These are phyloP conservation scores for Xylariaceae sp. DNA, from an alignment of 2,329 filamentous ascomycete species.

Conservation along the genomic window DNA sequence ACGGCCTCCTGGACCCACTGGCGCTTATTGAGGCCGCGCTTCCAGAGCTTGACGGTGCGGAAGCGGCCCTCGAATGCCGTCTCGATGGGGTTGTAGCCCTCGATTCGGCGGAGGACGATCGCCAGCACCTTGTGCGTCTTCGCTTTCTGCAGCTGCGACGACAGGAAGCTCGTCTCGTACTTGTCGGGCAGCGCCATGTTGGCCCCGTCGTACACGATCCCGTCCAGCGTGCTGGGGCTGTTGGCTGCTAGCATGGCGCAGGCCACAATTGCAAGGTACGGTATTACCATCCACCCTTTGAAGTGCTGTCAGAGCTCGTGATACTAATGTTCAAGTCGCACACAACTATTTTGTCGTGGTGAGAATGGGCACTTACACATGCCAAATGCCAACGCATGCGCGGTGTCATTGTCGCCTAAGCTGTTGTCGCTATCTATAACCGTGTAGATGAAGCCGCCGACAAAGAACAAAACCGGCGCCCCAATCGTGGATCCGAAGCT, in stretches of 20 bases:
- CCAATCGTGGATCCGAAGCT: constrained; percentile 42
- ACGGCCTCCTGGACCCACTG: constrained; percentile 41
- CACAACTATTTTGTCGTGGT: neutral
- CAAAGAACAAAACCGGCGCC: constrained; percentile 40
- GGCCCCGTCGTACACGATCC: constrained; percentile 41
- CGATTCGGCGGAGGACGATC: constrained; percentile 22
- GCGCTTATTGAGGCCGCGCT: constrained; percentile 41
- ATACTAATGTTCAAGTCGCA: neutral
- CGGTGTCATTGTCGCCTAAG: constrained; percentile 40
- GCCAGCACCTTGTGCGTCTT: constrained; percentile 21
- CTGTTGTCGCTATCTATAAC: constrained; percentile 37
- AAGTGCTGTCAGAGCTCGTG: neutral
- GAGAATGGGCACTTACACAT: constrained; percentile 36
- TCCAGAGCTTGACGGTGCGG: constrained; percentile 42
- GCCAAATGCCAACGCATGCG: constrained; percentile 42
- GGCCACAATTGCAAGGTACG: constrained; percentile 41
- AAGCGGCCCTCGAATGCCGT: constrained; percentile 39
- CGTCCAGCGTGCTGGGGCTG: constrained; percentile 39
- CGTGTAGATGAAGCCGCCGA: constrained; percentile 40
- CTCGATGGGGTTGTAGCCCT: constrained; percentile 37
- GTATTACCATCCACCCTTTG: constrained; percentile 45
- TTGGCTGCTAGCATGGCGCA: constrained; percentile 43
- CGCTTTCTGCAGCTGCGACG: constrained; percentile 23
- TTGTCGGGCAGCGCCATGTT: constrained; percentile 23
- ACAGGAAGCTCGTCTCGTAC: constrained; percentile 33